Evolutionary conservation across 306 rosid genomes (phyloP).

Genomic region (Erythrophleum fordii): DNA sequence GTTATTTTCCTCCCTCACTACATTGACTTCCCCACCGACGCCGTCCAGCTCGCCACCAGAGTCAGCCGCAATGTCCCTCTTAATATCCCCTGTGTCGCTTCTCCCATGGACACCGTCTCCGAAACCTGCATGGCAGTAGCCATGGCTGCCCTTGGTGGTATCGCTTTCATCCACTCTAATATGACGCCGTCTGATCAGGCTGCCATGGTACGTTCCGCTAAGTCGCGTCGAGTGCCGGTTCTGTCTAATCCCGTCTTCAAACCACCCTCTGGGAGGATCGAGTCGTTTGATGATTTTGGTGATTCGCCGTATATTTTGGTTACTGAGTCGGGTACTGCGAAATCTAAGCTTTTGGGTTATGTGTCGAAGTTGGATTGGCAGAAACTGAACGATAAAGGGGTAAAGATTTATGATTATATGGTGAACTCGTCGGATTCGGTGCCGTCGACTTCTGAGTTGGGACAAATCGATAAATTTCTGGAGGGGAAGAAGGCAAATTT

Average conservation of each 20-base stretch:
- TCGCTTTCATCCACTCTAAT: conserved; percentile 65
- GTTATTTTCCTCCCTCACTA: conserved; percentile 80
- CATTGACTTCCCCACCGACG: conserved; percentile 68
- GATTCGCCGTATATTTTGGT: conserved; percentile 61
- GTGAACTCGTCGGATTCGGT: conserved; percentile 39
- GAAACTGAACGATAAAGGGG: conserved; percentile 45
- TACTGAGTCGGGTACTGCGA: conserved; percentile 56
- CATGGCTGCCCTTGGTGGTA: conserved; percentile 71
- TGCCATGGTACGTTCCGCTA: conserved; percentile 50
- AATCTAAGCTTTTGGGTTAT: conserved; percentile 62
- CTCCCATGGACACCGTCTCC: conserved; percentile 80
- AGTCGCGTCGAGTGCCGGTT: conserved; percentile 67
- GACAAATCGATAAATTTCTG: conserved; percentile 41
- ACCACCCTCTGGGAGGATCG: conserved; percentile 52
- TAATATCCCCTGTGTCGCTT: conserved; percentile 60
- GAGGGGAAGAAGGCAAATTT: conserved; percentile 44
- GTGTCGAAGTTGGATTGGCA: conserved; percentile 59
- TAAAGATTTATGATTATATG: conserved; percentile 58
- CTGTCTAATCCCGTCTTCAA: conserved; percentile 60
- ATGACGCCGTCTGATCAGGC: conserved; percentile 50
- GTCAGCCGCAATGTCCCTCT: conserved; percentile 57
- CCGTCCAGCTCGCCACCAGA: conserved; percentile 50
- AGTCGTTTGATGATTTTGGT: conserved; percentile 50
- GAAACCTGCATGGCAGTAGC: conserved; percentile 64
- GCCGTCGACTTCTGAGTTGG: conserved; percentile 62